Base-by-base conservation (phyloP, 192 early-diverging fungal species). In the Coemansia sp. region DNA sequence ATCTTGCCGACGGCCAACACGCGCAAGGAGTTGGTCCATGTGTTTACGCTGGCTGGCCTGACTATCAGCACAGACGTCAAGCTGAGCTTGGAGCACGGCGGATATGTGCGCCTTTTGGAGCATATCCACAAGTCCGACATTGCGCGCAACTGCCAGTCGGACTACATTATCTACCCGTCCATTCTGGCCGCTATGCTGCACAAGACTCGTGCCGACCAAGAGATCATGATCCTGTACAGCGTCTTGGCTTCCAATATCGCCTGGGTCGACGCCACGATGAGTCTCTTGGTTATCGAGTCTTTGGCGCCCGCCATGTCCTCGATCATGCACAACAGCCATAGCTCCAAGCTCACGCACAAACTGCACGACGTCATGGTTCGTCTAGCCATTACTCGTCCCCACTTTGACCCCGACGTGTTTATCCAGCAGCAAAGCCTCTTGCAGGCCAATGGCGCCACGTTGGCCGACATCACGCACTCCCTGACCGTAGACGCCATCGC, bases 11-110 rank as follows among this genome's bases (percentile, higher is more conserved):
- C 76, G 0, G 80, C 54, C 59, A 89, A 88, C 44, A 85, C 85
- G 66, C 91, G 91, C 77, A 89, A 88, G 70, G 88, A 88, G 34
- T 69, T 93, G 45, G 69, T 62, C 3, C 80, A 83, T 24, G 69
- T 83, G 66, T 75, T 83, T 31, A 67, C 75, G 39, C 37, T 46
- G 0, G 76, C 80, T 0, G 80, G 80, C 29, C 34, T 75, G 16
- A 46, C 59, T 16, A 61, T 74, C 44, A 70, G 35, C 34, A 42
- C 75, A 0, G 80, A 83, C 7, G 34, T 51, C 27, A 74, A 75
- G 64, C 53, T 64, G 46, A 61, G 66, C 16, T 33, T 83, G 27
- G 80, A 83, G 75, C 72, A 77, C 19, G 80, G 80, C 59, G 80
- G 80, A 8, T 83, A 60, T 36, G 66, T 74, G 59, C 75, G 72